Base-by-base conservation (phyloP, 768 basidiomycete genomes). In the Russula sp. region DNA sequence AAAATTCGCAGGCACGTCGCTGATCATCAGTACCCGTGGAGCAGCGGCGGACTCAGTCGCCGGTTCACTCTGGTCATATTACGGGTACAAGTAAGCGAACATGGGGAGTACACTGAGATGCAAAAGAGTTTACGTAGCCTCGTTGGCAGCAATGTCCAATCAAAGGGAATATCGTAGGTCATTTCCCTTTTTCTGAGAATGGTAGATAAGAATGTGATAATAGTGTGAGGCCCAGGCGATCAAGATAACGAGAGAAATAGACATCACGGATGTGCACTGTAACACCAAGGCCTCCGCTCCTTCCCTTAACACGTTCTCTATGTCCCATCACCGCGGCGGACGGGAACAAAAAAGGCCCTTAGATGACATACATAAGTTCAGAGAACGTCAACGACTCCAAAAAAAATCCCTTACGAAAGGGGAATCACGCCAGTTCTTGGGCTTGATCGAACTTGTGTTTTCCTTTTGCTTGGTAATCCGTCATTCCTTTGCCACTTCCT, bases 381-480 rank as follows among this genome's bases (percentile, higher is more conserved):
- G 26, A 59, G 48, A 6, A 40, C 24, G 59, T 64, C 59, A 60
- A 50, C 2, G 36, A 60, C 4, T 46, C 16, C 5, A 30, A 18
- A 49, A 54, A 48, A 58, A 24, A 24, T 32, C 36, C 46, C 63
- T 64, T 48, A 60, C 54, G 26, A 55, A 46, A 50, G 34, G 52
- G 53, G 34, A 46, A 30, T 62, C 54, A 64, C 9, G 62, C 56
- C 49, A 57, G 50, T 24, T 69, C 68, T 22, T 56, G 10, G 24
- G 13, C 36, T 7, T 38, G 24, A 42, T 61, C 62, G 36, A 69
- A 69, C 42, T 69, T 69, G 60, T 69, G 68, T 30, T 69, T 69
- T 57, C 61, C 67, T 55, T 69, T 69, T 38, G 58, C 56, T 46
- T 60, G 60, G 42, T 69, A 69, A 0, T 69, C 68, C 48, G 68